phyloP scores from a whole-genome alignment of 441 rosid species.

The Raphanus hybrid region DNA sequence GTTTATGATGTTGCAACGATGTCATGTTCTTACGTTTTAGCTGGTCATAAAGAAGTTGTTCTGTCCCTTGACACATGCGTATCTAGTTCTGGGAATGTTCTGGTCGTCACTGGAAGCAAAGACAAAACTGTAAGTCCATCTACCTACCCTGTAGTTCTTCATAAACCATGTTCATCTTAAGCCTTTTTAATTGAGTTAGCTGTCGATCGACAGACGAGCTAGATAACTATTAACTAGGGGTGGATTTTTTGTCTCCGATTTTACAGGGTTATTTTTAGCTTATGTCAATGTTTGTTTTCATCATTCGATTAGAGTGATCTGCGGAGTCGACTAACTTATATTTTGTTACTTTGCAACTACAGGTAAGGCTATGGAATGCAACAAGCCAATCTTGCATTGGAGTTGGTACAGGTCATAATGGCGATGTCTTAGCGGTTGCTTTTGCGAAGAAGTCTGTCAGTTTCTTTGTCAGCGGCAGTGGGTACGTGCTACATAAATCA shows the following conservation, averaged over 20 bases:
- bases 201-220: conserved; percentile 10
- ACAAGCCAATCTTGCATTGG: conserved; percentile 75
- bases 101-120: conserved; percentile 88
- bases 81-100: conserved; percentile 64
- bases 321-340: conserved; percentile 16
- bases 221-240: background rate
- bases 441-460: conserved; percentile 72
- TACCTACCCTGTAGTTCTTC: conserved; percentile 28
- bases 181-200: conserved; percentile 12
- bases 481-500: conserved; percentile 54
- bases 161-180: background rate
- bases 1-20: conserved; percentile 86
- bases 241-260: background rate
- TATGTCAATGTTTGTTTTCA: no score
- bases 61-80: conserved; percentile 82
- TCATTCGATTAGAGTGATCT: background rate
- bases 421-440: conserved; percentile 89
- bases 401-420: conserved; percentile 89
- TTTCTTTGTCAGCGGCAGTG: conserved; percentile 93
- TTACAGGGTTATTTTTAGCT: no score
- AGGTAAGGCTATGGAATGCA: conserved; percentile 94
- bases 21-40: conserved; percentile 92
- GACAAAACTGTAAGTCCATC: conserved; percentile 74
- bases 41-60: conserved; percentile 85
- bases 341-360: conserved; percentile 53